Evolutionary conservation across 2,329 filamentous ascomycete species (phyloP).

Genomic region (Fusarium cicatricum): DNA sequence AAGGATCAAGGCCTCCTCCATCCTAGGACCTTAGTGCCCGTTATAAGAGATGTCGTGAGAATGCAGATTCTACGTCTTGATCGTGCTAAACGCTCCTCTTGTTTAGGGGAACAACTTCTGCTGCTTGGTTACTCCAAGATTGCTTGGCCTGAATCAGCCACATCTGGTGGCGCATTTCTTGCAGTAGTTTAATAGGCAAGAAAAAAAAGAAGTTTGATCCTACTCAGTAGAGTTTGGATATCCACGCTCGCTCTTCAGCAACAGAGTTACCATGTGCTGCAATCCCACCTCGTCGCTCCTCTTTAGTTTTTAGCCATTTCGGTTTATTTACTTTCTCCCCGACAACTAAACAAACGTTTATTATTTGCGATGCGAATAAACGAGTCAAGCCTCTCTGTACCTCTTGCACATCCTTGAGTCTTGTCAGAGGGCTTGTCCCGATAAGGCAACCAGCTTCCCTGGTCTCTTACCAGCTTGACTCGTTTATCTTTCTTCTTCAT

Average conservation of each 20-base stretch:
- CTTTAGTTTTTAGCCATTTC: conserved; percentile 8
- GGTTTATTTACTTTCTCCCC: conserved; percentile 31
- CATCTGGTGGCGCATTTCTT: background rate
- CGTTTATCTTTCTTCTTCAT: no score
- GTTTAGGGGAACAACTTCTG: no score
- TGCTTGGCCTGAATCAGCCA: background rate
- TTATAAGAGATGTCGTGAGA: no score
- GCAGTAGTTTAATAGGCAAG: no score
- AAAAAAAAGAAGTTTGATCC: background rate
- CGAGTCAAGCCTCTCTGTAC: background rate
- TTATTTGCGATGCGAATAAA: background rate
- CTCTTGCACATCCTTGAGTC: background rate
- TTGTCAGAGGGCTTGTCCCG: conserved; percentile 19
- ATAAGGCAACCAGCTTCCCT: conserved; percentile 16
- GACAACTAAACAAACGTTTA: conserved; percentile 1
- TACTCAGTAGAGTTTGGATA: conserved; percentile 13
- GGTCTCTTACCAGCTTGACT: conserved; percentile 23
- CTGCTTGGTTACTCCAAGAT: no score
- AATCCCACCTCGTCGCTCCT: no score
- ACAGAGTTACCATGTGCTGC: no score
- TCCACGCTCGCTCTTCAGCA: background rate
- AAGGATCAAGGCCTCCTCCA: background rate
- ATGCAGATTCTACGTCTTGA: no score
- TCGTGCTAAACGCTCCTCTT: no score
- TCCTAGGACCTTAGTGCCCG: background rate